Evolutionary conservation across 2,329 filamentous ascomycete genomes (phyloP), one percentile per base, ranked within the genome.

Genomic region (Calonectria montana): DNA sequence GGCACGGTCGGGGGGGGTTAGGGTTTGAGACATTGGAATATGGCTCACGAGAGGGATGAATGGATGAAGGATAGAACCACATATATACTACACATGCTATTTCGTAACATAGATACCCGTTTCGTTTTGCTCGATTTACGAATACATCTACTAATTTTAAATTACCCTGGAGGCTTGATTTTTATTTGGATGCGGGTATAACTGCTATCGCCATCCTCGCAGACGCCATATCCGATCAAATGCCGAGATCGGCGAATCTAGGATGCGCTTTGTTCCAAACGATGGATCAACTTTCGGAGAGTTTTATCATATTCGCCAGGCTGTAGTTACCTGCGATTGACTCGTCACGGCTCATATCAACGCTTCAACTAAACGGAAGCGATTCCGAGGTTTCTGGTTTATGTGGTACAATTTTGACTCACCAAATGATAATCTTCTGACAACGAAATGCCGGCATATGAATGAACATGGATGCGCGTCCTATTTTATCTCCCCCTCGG

Each of bases 371-470:
- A 47, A 23, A 43, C 35, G 47, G 47, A 37, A 57, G 50, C 39
- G 45, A 16, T 47, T 29, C 25, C 47, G 27, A 23, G 59, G 39
- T n/a, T 4, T 27, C 41, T 45, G 27, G n/a, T 25, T 23, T 29
- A 39, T 23, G 64, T 47, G 65, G 64, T 62, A 65, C 53, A 53
- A 45, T 53, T 64, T 70, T 70, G 69, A 64, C 64, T 70, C 63
- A 63, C 57, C 64, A 57, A 57, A 31, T 35, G 70, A 64, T 61
- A 77, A 77, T 78, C 72, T 75, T 75, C 75, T 78, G 76, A 75
- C 66, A 35, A 69, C 29, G 29, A 57, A 57, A 23, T 57, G 18
- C 65, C 43, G 65, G 55, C 69, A 29, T 62, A 61, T 50, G 43
- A 72, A 61, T 50, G 43, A 72, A 71, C 72, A 68, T 64, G 69